Evolutionary conservation across 192 early-diverging fungal genomes (phyloP), one percentile per base, ranked within the genome.

Genomic region (Rhizoclosmatium globosum): DNA sequence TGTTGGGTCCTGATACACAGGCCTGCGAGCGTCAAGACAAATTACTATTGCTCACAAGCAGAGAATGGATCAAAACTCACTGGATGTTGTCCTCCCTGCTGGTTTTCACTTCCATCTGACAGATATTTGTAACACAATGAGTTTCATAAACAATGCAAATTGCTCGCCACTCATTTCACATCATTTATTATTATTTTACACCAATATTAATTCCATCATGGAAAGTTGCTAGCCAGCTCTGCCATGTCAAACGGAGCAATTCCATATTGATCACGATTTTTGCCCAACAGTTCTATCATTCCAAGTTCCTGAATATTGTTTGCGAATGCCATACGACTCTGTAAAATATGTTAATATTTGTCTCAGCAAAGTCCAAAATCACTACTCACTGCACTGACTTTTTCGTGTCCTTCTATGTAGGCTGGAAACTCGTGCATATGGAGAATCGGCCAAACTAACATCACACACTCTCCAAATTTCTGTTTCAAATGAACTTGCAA

Each of bases 391-490:
- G 47, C 19, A 47, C 70, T 66, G 3, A 61, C 62, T 48, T 83
- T 64, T 23, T 73, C 79, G 64, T 87, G 48, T 39, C 86, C 86
- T 17, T 82, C 79, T 21, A 85, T 65, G 58, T 79, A 81, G 19
- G 61, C 65, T 3, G 82, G 79, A 64, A 87, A 64, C 23, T 87
- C 83, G 57, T 71, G 58, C 58, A 85, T 76, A 42, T 76, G 62
- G 6, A 85, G 71, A n/a, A 87, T 69, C 3, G 87, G 87, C 85
- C 85, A 87, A 1, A 88, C 50, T 2, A 79, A 59, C 47, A 83
- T 48, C 11, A 86, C 73, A 39, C 69, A 70, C 23, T 73, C 67
- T 11, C 71, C 78, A 74, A 85, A 85, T 44, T 82, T 64, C 53
- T 56, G 43, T 53, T 76, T 61, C 4, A 76, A 47, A 9, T 66